phyloP scores from a whole-genome alignment of 257 asterid species.

The Lycium ferocissimum region DNA sequence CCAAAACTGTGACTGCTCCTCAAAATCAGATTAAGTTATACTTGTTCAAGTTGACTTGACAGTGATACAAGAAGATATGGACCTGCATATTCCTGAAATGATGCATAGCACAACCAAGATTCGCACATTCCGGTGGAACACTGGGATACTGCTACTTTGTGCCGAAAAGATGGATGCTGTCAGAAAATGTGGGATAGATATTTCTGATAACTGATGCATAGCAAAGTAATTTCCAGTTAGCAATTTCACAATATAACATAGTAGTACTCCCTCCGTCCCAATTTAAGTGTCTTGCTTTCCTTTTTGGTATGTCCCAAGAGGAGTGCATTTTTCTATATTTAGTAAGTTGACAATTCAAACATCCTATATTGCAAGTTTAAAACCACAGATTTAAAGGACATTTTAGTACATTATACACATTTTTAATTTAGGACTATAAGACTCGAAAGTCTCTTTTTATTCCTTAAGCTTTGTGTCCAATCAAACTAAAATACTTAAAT shows the following conservation, averaged over 20 bases:
- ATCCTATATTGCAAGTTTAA: no score
- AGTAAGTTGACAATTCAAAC: no score
- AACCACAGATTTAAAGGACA: no score
- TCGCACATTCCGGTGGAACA: conserved; percentile 77
- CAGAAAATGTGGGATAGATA: conserved; percentile 83
- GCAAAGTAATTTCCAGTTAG: conserved; percentile 39
- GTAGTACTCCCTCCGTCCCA: neutral
- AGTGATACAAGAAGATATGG: conserved; percentile 44
- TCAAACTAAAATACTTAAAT: no score
- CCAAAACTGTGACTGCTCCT: neutral
- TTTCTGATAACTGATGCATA: conserved; percentile 77
- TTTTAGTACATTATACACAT: no score
- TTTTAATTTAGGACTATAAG: no score
- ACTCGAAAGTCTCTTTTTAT: no score
- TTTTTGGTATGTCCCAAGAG: no score
- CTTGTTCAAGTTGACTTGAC: neutral
- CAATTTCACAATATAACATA: neutral
- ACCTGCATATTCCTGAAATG: conserved; percentile 94
- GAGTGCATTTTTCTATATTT: no score
- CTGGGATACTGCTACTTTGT: conserved; percentile 64
- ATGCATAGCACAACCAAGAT: conserved; percentile 68
- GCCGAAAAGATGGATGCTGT: conserved; percentile 96
- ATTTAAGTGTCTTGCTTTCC: neutral
- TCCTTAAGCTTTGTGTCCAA: no score
- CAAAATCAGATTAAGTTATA: neutral